Evolutionary conservation across 352 stramenopile genomes (phyloP).

Genomic region (Phytophthora rubi): DNA sequence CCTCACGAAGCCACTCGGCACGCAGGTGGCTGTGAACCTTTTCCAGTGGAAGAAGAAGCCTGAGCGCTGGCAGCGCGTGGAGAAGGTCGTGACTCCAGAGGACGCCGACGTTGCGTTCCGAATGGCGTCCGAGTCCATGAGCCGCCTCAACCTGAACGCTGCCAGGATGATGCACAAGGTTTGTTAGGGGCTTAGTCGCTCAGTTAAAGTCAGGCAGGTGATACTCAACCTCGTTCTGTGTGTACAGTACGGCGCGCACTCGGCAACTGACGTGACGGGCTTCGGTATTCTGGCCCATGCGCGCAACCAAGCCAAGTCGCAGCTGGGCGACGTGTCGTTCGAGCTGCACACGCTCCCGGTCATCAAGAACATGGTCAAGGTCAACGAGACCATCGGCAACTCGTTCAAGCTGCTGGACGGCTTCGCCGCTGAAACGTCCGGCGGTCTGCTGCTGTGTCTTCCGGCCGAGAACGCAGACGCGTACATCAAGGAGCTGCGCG

Average conservation of each 20-base stretch:
- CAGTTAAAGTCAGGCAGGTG: neutral
- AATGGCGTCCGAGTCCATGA: constrained; percentile 94
- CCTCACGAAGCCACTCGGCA: constrained; percentile 95
- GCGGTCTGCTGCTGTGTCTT: constrained; percentile 93
- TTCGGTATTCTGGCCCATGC: constrained; percentile 96
- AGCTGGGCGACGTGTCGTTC: constrained; percentile 88
- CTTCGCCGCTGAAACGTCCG: constrained; percentile 95
- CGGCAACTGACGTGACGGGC: constrained; percentile 96
- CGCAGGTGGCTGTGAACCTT: constrained; percentile 94
- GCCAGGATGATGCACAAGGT: constrained; percentile 92
- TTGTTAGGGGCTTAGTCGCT: constrained; percentile 8
- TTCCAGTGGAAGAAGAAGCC: constrained; percentile 92
- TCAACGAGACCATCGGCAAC: constrained; percentile 90
- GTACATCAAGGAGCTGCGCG: constrained; percentile 90
- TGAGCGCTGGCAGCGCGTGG: constrained; percentile 80
- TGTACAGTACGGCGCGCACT: constrained; percentile 87
- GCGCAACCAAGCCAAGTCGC: constrained; percentile 93
- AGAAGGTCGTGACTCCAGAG: constrained; percentile 63
- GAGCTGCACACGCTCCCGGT: constrained; percentile 94
- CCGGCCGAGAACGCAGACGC: constrained; percentile 81
- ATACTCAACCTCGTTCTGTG: constrained; percentile 3
- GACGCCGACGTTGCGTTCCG: constrained; percentile 91
- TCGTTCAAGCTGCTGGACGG: constrained; percentile 93
- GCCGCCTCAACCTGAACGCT: constrained; percentile 91
- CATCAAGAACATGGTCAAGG: constrained; percentile 88